These are phyloP conservation scores for Mycena galericulata DNA, from an alignment of 768 basidiomycete species.

Conservation along the genomic window DNA sequence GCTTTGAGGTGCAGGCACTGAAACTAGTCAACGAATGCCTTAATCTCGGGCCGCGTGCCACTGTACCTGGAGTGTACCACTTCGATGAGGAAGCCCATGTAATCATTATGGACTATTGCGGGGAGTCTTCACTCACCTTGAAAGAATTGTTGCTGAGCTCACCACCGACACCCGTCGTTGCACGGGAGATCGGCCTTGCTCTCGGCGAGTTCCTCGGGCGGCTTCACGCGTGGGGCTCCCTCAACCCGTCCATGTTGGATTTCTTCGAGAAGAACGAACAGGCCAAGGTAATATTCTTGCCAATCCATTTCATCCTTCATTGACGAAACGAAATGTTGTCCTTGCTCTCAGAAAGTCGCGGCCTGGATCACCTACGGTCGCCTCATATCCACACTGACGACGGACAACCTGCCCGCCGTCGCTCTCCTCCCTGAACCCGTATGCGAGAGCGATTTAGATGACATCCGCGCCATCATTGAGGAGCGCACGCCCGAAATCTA, in stretches of 20 bases:
- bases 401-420: slow-evolving; percentile 47
- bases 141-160: slow-evolving; percentile 56
- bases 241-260: slow-evolving; percentile 42
- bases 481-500: slow-evolving; percentile 46
- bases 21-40: slow-evolving; percentile 41
- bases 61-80: slow-evolving; percentile 52
- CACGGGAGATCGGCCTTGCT: slow-evolving; percentile 60
- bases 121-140: slow-evolving; percentile 47
- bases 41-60: slow-evolving; percentile 41
- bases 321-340: too few species aligned
- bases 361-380: slow-evolving; percentile 58
- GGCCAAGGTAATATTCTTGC: slow-evolving; percentile 51
- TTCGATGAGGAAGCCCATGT: slow-evolving; percentile 55
- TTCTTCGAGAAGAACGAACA: slow-evolving; percentile 51
- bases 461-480: slow-evolving; percentile 44
- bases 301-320: too few species aligned
- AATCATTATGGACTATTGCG: slow-evolving; percentile 65
- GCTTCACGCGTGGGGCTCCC: slow-evolving; percentile 63
- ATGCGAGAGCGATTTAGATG: slow-evolving; percentile 46
- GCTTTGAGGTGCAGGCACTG: slow-evolving; percentile 48
- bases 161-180: slow-evolving; percentile 43
- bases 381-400: slow-evolving; percentile 49
- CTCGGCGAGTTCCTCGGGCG: slow-evolving; percentile 67
- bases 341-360: slow-evolving; percentile 38
- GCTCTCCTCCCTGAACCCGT: slow-evolving; percentile 51